These are phyloP conservation scores for Fusarium zealandicum DNA, from an alignment of 2,329 filamentous ascomycete species.

Conservation along the genomic window DNA sequence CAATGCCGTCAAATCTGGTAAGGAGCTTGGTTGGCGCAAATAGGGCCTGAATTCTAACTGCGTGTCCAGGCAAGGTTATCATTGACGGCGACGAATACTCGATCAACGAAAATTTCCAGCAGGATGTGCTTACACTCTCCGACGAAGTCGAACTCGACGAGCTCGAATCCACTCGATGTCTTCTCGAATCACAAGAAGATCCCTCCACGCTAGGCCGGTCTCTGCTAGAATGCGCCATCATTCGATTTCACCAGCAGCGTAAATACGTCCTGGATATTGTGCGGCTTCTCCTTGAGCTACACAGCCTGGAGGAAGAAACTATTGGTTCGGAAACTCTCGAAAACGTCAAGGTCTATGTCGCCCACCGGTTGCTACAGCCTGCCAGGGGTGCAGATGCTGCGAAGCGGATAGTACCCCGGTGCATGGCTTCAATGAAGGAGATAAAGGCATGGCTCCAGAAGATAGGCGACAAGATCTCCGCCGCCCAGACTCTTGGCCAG, in stretches of 20 bases:
- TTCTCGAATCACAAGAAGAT: conserved; percentile 77
- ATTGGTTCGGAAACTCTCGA: conserved; percentile 47
- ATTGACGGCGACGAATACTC: conserved; percentile 77
- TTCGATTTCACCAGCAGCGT: conserved; percentile 87
- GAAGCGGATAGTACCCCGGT: conserved; percentile 74
- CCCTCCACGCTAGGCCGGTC: conserved; percentile 73
- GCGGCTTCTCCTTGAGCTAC: conserved; percentile 77
- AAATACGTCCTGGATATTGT: conserved; percentile 84
- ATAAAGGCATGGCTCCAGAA: conserved; percentile 80
- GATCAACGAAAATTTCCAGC: conserved; percentile 87
- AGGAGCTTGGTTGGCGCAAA: conserved; percentile 31
- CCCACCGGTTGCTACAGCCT: conserved; percentile 44
- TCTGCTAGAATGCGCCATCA: conserved; percentile 78
- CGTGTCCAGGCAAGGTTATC: conserved; percentile 72
- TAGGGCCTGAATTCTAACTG: conserved; percentile 25
- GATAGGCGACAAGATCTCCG: conserved; percentile 77
- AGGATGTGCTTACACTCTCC: conserved; percentile 80
- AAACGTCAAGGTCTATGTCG: conserved; percentile 47
- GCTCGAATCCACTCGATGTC: conserved; percentile 77
- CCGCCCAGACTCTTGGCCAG: conserved; percentile 76
- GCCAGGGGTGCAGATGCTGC: conserved; percentile 49
- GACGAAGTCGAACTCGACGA: conserved; percentile 93
- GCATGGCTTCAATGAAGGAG: conserved; percentile 76
- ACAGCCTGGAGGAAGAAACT: conserved; percentile 62
- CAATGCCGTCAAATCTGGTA: conserved; percentile 72